Evolutionary conservation across 257 asterid genomes (phyloP).

Genomic region (Forsythia suspensa): DNA sequence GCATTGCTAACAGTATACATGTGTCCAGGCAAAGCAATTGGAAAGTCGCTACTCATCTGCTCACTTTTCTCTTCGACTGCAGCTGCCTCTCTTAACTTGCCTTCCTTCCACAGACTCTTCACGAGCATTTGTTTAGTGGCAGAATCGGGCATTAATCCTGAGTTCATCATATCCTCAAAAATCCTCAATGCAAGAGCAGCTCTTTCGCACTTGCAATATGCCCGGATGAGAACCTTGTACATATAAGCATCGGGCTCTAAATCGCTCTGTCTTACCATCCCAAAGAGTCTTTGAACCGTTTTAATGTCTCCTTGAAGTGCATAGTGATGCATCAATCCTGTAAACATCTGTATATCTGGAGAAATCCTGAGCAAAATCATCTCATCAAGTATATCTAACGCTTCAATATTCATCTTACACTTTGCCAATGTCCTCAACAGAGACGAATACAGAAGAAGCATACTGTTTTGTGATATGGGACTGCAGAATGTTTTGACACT

Average conservation of each 20-base stretch:
- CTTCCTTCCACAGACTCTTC: constrained; percentile 90
- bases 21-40: constrained; percentile 70
- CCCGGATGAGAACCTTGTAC: constrained; percentile 80
- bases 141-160: constrained; percentile 52
- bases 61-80: constrained; percentile 75
- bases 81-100: constrained; percentile 91
- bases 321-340: constrained; percentile 87
- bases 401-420: constrained; percentile 63
- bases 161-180: constrained; percentile 77
- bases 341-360: constrained; percentile 76
- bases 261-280: constrained; percentile 73
- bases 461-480: constrained; percentile 50
- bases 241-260: constrained; percentile 82
- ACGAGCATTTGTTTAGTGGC: constrained; percentile 70
- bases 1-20: constrained; percentile 63
- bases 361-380: constrained; percentile 63
- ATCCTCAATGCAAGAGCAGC: constrained; percentile 83
- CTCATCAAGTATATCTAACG: constrained; percentile 70
- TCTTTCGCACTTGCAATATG: constrained; percentile 85
- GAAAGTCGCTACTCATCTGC: constrained; percentile 44
- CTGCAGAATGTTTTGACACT: constrained; percentile 53
- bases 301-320: constrained; percentile 80
- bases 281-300: constrained; percentile 78
- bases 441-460: constrained; percentile 66
- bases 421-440: constrained; percentile 75